Evolutionary conservation across 768 basidiomycete genomes (phyloP).

Genomic region (Agaricus sinodeliciosus): DNA sequence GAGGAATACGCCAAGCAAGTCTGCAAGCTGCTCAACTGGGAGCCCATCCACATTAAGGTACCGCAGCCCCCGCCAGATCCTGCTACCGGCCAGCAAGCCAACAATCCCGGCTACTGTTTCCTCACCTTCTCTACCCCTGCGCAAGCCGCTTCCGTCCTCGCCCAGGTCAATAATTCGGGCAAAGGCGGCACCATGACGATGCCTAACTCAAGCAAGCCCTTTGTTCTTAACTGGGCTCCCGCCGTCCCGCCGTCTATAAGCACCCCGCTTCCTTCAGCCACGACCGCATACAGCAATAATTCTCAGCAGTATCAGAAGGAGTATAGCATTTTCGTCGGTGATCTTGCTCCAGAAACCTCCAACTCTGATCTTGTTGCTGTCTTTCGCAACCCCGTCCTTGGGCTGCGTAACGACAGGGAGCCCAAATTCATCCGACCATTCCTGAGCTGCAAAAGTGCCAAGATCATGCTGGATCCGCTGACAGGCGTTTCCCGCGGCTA

Average conservation of each 20-base stretch:
- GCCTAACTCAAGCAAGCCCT: slow-evolving; percentile 83
- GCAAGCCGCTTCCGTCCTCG: slow-evolving; percentile 63
- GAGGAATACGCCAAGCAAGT: slow-evolving; percentile 91
- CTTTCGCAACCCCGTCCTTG: slow-evolving; percentile 84
- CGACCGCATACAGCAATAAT: slow-evolving; percentile 19
- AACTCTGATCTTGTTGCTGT: slow-evolving; percentile 95
- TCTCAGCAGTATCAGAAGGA: slow-evolving; percentile 55
- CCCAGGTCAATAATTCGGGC: slow-evolving; percentile 49
- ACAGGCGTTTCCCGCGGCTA: slow-evolving; percentile 88
- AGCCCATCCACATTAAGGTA: slow-evolving; percentile 65
- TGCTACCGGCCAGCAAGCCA: slow-evolving; percentile 55
- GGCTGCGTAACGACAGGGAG: slow-evolving; percentile 78
- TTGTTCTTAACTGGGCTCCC: slow-evolving; percentile 75
- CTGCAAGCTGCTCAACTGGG: slow-evolving; percentile 84
- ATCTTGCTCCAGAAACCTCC: slow-evolving; percentile 87
- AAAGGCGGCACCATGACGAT: slow-evolving; percentile 49
- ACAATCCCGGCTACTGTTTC: slow-evolving; percentile 87
- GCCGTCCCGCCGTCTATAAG: slow-evolving; percentile 25
- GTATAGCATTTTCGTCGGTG: slow-evolving; percentile 92
- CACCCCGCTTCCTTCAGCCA: slow-evolving; percentile 24
- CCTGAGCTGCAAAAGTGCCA: slow-evolving; percentile 89
- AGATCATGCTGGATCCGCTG: slow-evolving; percentile 89
- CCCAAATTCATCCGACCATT: slow-evolving; percentile 88
- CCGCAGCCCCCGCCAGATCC: slow-evolving; percentile 57
- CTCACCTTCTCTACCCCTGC: slow-evolving; percentile 73